A percentile compares a stretch with the other conserved stretches of the same genome.
These are phyloP conservation scores for Cryptosporidium tyzzeri DNA, from an alignment of 169 alveolate genomes.

Conservation along the genomic window DNA sequence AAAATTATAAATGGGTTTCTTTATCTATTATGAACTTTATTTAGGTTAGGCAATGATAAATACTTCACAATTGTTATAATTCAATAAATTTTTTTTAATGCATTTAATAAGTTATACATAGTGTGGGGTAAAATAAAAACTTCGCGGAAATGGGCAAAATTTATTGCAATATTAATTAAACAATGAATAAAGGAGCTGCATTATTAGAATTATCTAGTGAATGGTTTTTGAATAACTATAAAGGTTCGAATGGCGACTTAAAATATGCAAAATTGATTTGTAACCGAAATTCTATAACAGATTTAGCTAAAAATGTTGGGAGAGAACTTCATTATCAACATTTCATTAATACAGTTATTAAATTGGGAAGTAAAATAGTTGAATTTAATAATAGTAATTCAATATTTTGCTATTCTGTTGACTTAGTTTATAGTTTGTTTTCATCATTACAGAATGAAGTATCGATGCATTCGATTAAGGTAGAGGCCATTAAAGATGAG, in stretches of 20 bases:
- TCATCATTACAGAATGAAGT: conserved; percentile 6
- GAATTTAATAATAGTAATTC: neutral
- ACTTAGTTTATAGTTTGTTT: neutral
- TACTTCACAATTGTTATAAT: neutral
- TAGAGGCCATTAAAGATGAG: conserved; percentile 31
- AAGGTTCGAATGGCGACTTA: neutral
- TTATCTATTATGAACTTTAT: neutral
- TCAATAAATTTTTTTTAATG: neutral
- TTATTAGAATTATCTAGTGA: conserved; percentile 15
- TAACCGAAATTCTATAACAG: neutral
- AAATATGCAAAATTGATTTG: neutral
- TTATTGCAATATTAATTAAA: neutral
- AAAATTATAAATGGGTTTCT: neutral
- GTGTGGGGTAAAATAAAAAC: conserved; percentile 13
- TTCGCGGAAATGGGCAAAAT: neutral
- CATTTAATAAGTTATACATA: neutral
- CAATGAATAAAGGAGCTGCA: neutral
- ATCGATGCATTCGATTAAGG: conserved; percentile 1
- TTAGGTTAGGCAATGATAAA: neutral
- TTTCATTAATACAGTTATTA: neutral
- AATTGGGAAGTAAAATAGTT: neutral
- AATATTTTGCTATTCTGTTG: neutral
- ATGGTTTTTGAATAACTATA: conserved; percentile 33
- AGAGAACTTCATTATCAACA: neutral
- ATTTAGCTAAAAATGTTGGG: neutral